A percentile compares a stretch with the other conserved stretches of the same genome.
Evolutionary conservation across 805 yeast genomes (phyloP).

Genomic region (Saccharomycopsis vini): DNA sequence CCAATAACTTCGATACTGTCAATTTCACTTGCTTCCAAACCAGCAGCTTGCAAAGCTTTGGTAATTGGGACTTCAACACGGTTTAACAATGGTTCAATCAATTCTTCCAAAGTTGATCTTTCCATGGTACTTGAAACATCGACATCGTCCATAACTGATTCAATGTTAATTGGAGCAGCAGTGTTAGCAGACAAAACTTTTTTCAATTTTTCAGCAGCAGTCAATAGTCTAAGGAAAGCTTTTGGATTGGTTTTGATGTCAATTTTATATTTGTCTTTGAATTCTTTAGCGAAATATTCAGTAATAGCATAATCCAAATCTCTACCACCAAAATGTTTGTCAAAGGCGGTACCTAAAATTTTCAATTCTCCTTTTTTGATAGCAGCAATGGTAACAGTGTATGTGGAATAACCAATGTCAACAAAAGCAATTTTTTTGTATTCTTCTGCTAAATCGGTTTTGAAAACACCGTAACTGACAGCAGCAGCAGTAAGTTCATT

Average conservation of each 20-base stretch:
- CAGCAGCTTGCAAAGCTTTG: constrained; percentile 73
- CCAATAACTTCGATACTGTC: constrained; percentile 94
- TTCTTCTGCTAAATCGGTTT: constrained; percentile 90
- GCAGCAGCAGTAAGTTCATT: constrained; percentile 98
- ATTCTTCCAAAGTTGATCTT: constrained; percentile 89
- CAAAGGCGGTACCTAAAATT: constrained; percentile 84
- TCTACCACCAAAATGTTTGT: constrained; percentile 98
- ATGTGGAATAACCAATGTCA: constrained; percentile 96
- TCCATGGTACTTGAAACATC: constrained; percentile 85
- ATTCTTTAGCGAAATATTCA: constrained; percentile 88
- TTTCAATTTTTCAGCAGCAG: constrained; percentile 89
- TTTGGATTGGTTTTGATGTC: constrained; percentile 86
- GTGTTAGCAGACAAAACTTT: constrained; percentile 95
- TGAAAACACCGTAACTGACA: constrained; percentile 98
- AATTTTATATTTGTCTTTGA: constrained; percentile 85
- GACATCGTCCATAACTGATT: constrained; percentile 94
- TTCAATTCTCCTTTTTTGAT: constrained; percentile 95
- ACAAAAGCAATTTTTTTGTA: constrained; percentile 85
- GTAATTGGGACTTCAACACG: constrained; percentile 73
- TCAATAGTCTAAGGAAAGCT: constrained; percentile 87
- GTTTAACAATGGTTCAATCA: constrained; percentile 70
- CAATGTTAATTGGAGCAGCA: constrained; percentile 88
- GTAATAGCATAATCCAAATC: constrained; percentile 91
- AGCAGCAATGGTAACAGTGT: constrained; percentile 81
- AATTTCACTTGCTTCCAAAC: constrained; percentile 59